Conservation (phyloP, 768 basidiomycete genomes). For the Xerocomellus intermedius region DNA sequence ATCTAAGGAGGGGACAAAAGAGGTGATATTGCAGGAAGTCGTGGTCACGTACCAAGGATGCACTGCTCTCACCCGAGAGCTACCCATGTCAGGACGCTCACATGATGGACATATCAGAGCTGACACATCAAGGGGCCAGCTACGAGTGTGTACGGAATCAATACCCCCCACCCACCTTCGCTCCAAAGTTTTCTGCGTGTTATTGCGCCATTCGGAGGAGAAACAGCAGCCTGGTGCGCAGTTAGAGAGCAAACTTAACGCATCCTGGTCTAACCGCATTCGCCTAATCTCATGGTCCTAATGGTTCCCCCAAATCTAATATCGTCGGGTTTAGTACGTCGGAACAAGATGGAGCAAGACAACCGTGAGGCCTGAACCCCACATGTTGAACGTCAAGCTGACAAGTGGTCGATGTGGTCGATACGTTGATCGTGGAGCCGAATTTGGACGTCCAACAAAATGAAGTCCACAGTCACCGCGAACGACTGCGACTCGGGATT, state of each 20-base stretch:
- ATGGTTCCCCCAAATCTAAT: neutral
- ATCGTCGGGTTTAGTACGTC: constrained; percentile 2
- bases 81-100: constrained; percentile 8
- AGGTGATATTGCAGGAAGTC: constrained; percentile 17
- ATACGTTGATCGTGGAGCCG: neutral
- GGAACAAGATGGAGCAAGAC: neutral
- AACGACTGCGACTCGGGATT: neutral
- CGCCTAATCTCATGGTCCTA: neutral
- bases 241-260: constrained; percentile 12
- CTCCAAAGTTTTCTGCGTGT: neutral
- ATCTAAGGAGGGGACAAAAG: constrained; percentile 7
- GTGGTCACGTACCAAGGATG: constrained; percentile 14
- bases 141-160: constrained; percentile 18
- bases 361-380: constrained; percentile 1
- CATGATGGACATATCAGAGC: constrained; percentile 8
- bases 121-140: constrained; percentile 15
- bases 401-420: neutral
- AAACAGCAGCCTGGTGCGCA: constrained; percentile 1
- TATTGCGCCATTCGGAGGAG: neutral
- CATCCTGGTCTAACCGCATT: constrained; percentile 5
- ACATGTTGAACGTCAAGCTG: neutral
- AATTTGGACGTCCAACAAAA: neutral
- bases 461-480: neutral
- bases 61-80: constrained; percentile 2
- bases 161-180: neutral